Percentiles rank a stretch among this genome's conserved stretches.
Evolutionary conservation across 2,329 filamentous ascomycete genomes (phyloP).

Genomic region (Trichoderma sp.): DNA sequence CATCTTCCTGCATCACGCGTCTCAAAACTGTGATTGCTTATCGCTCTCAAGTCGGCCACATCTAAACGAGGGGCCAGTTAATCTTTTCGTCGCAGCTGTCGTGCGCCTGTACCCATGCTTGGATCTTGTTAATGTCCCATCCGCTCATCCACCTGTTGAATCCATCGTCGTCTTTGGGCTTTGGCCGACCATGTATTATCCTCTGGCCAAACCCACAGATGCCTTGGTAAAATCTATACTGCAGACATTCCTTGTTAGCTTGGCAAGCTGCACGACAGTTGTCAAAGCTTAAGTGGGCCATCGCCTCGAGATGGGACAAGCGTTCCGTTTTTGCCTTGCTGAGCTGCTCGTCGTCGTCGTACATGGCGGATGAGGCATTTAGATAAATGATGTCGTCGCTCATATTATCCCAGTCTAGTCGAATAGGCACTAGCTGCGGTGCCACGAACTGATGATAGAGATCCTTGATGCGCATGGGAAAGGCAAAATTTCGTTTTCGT

Average conservation of each 20-base stretch:
- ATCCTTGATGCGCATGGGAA: conserved; percentile 43
- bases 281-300: conserved; percentile 41
- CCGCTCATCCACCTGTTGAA: conserved; percentile 37
- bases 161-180: conserved; percentile 29
- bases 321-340: conserved; percentile 33
- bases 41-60: neutral
- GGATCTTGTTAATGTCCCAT: conserved; percentile 42
- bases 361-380: conserved; percentile 30
- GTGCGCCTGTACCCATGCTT: conserved; percentile 38
- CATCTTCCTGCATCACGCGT: neutral
- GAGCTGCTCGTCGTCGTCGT: conserved; percentile 31
- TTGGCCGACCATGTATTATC: conserved; percentile 41
- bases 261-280: conserved; percentile 46
- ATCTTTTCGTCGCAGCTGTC: conserved; percentile 30
- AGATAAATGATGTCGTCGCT: conserved; percentile 45
- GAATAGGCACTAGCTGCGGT: conserved; percentile 36
- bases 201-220: conserved; percentile 36
- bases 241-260: conserved; percentile 37
- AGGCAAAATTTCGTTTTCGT: conserved; percentile 34
- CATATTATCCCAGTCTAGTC: conserved; percentile 53
- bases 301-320: conserved; percentile 37
- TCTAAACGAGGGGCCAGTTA: conserved; percentile 6
- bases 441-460: conserved; percentile 47
- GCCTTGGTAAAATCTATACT: conserved; percentile 40
- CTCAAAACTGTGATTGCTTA: neutral